Evolutionary conservation across 2,329 filamentous ascomycete genomes (phyloP), one percentile per base, ranked within the genome.

Genomic region (Trichoderma citrinoviride): DNA sequence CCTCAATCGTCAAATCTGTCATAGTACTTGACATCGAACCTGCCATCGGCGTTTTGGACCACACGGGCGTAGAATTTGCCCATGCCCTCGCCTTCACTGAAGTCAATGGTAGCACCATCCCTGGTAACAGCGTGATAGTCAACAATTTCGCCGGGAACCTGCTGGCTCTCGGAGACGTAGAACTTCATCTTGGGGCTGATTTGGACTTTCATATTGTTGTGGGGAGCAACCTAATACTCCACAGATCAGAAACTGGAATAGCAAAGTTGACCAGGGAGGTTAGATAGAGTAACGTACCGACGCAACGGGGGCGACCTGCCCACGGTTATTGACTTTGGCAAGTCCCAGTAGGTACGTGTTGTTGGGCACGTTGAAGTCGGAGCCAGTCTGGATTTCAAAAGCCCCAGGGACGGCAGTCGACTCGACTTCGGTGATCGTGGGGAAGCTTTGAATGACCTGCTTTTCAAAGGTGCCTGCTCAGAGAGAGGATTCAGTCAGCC

Each of bases 151-250:
- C 63, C 63, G 14, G 63, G 0, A 3, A 65, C 47, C 49, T 65
- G 63, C 0, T 65, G 63, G 5, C 63, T 61, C 29, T 65, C 63
- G 5, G 37, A 17, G 23, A 65, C n/a, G 5, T 54, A 61, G 46
- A 65, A 65, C 27, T 55, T 65, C 55, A 65, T 37, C 27, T 55
- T 65, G 17, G 63, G 63, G 5, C 27, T 61, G 5, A 65, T 25
- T 14, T 65, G 63, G 17, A 65, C 21, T 6, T 53, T 61, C 63
- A 49, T 57, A 21, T 61, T 40, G 47, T 46, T 61, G 3, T 7
- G 37, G 46, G 63, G 56, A 17, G 63, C 63, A 40, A 65, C 46
- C 63, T 65, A 46, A 6, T 27, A 29, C n/a, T 53, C 25, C 7
- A 41, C 12, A 5, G 27, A 44, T 65, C 40, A 53, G 55, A 33